Base-by-base conservation (phyloP, 2,329 filamentous ascomycete species). In the Nothomitra cinnamomea region DNA sequence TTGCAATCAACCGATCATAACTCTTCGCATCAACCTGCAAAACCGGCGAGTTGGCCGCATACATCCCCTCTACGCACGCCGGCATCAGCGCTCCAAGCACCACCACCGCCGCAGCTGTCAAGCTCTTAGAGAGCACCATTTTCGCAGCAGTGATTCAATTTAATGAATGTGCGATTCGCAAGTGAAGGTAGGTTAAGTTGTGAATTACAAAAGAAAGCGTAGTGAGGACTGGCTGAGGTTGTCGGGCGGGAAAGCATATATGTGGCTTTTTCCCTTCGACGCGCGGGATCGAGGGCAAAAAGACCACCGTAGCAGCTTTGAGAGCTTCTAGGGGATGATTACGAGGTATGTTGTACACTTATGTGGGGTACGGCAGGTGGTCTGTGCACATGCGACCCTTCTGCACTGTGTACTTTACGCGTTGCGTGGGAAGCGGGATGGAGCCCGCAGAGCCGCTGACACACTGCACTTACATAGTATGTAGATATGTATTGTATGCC, bases 11-110 rank as follows among this genome's bases (percentile, higher is more conserved):
- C 57, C 76, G 78, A 64, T 90, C 81, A 67, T 94, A 96, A 62
- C 76, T 85, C 68, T 83, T 85, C 55, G 75, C 76, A 61, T 84
- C 82, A 58, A 96, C 71, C 67, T 94, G 87, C 43, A 96, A 67
- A 43, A 98, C 92, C 12, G 86, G 81, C 1, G 89, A 95, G 66
- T 76, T 85, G 71, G 90, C 94, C 56, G 80, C 71, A 71, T 98
- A 98, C 56, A 98, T 68, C 59, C 79, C 80, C 59, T 85, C 83
- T 53, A 81, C 79, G 54, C 76, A 76, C 51, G 75, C 75, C 28
- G 83, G 79, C 52, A 85, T 74, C 57, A 84, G 76, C 58, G 10
- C n/a, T n/a, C n/a, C 4, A 32, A 92, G 71, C 50, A 86, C 69
- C 15, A 24, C 53, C 1, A 45, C 53, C 5, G 41, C 53, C 2